Evolutionary conservation across 2,329 filamentous ascomycete species (phyloP).

Genomic region (Plenodomus tracheiphilus): DNA sequence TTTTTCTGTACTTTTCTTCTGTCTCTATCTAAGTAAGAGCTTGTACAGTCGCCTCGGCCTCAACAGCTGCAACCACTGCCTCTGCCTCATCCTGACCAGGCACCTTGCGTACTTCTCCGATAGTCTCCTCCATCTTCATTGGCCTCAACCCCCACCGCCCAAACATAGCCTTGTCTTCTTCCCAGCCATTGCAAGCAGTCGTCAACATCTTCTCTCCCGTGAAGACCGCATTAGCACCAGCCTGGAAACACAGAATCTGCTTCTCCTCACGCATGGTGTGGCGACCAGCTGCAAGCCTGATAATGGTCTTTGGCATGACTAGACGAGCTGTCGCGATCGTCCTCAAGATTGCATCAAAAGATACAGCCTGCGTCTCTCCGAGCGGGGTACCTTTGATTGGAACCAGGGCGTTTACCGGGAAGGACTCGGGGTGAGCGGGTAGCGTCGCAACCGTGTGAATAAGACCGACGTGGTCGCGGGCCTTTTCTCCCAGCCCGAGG

Average conservation of each 20-base stretch:
- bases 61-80: conserved; percentile 12
- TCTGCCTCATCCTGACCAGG: conserved; percentile 13
- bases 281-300: conserved; percentile 81
- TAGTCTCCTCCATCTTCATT: conserved; percentile 59
- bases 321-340: conserved; percentile 83
- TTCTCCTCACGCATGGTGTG: conserved; percentile 86
- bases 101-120: conserved; percentile 34
- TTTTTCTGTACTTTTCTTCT: neutral
- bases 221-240: conserved; percentile 91
- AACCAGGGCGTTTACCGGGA: conserved; percentile 88
- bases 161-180: conserved; percentile 85
- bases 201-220: conserved; percentile 96
- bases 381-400: conserved; percentile 89
- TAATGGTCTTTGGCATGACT: conserved; percentile 82
- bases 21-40: conserved; percentile 2
- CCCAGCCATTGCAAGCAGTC: conserved; percentile 88
- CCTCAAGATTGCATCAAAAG: conserved; percentile 77
- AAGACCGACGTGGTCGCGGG: conserved; percentile 78
- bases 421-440: conserved; percentile 82
- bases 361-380: conserved; percentile 70
- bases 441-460: conserved; percentile 81
- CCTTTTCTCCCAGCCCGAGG: conserved; percentile 78
- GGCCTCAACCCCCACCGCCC: conserved; percentile 78
- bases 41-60: conserved; percentile 9
- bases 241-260: conserved; percentile 86